Base-by-base conservation (phyloP, 805 yeast genomes). In the Saccharomycopsis lassenensis region DNA sequence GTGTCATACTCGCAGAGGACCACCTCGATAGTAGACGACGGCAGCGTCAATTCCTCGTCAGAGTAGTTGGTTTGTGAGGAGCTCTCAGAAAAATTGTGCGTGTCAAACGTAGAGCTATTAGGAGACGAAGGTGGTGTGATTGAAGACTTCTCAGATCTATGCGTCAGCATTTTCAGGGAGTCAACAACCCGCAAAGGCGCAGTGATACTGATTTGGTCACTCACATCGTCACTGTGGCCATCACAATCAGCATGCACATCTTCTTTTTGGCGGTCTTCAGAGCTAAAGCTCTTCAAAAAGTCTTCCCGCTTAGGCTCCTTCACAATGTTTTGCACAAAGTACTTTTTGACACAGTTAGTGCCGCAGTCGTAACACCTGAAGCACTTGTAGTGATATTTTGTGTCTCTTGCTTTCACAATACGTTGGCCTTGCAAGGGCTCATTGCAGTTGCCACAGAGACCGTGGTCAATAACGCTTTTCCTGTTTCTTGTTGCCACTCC, bases 1-100 rank as follows among this genome's bases (percentile, higher is more conserved):
- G 86, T 89, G 57, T 91, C 94, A 46, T 74, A 80, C 58, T 91
- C 97, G 58, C 98, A 89, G 20, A 89, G 65, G 0, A 83, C 72
- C 4, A 75, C 35, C 16, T 33, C 36, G 26, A 19, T n/a, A 21
- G 28, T 10, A 11, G 12, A 5, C 10, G 12, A 15, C 18, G 31
- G 15, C n/a, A 25, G 14, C 18, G 11, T 19, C 11, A 21, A 19
- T 21, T 25, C 22, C 20, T 11, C 17, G 33, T 23, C 33, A 23
- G 23, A 15, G 12, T 31, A 33, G 17, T 17, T 33, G 8, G 29
- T 11, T 15, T 7, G 4, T 17, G 36, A 33, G 21, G 26, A 20
- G 21, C 11, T 16, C 18, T 26, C 15, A 19, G 14, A 18, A 25
- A 18, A 18, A 24, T 17, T 22, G 16, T 33, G 36, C 29, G 16